These are phyloP conservation scores for Halteria grandinella DNA, from an alignment of 73 alveolate species.

Conservation along the genomic window DNA sequence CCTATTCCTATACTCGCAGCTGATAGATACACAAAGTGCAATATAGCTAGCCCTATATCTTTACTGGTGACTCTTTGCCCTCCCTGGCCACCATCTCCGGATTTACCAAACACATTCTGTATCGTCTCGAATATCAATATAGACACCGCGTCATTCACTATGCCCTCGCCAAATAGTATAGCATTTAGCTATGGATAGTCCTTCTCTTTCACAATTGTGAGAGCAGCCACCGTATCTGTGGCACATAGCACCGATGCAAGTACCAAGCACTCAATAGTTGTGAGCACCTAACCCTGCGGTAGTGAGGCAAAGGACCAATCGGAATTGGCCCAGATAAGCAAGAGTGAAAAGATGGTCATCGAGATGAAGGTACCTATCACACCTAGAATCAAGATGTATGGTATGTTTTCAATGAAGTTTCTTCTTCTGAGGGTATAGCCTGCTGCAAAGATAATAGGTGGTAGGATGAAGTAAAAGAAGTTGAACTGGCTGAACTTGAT, in stretches of 20 bases:
- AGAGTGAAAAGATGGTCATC: constrained; percentile 72
- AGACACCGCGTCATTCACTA: constrained; percentile 89
- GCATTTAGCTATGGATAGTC: constrained; percentile 82
- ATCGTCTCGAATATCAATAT: constrained; percentile 79
- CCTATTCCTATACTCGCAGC: constrained; percentile 71
- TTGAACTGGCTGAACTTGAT: too few species aligned
- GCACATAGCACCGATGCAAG: constrained; percentile 87
- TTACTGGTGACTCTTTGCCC: background rate
- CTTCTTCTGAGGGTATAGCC: constrained; percentile 93
- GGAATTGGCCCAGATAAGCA: constrained; percentile 69
- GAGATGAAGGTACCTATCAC: constrained; percentile 94
- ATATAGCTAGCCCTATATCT: constrained; percentile 11
- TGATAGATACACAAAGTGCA: constrained; percentile 32
- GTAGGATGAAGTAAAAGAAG: constrained; percentile 93
- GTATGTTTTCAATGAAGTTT: constrained; percentile 86
- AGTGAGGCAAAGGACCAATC: constrained; percentile 15
- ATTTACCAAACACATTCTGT: constrained; percentile 41
- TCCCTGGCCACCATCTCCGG: background rate
- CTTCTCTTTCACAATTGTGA: constrained; percentile 81
- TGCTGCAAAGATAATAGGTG: constrained; percentile 96
- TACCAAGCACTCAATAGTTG: constrained; percentile 73
- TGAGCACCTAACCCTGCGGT: constrained; percentile 1
- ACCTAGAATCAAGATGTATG: constrained; percentile 87
- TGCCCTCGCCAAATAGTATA: constrained; percentile 91
- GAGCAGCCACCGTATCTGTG: constrained; percentile 90